Percentiles rank a stretch among this genome's conserved stretches.
These are phyloP conservation scores for Diaporthe ampelina DNA, from an alignment of 2,329 filamentous ascomycete species.

Conservation along the genomic window DNA sequence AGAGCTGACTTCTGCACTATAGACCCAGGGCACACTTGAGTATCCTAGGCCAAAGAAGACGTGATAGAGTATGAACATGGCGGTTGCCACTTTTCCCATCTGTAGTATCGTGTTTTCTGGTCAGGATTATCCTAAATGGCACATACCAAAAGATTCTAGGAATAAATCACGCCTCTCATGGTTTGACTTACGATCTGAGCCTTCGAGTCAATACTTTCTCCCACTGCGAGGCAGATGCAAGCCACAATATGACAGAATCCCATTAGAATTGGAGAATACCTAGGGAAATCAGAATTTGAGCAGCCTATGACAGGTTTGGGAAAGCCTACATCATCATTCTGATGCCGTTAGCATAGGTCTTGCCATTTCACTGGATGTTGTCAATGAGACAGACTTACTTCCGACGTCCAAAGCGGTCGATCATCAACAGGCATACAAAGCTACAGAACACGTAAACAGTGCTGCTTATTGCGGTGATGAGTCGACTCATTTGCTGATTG, in stretches of 20 bases:
- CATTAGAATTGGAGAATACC: conserved; percentile 51
- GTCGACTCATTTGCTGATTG: conserved; percentile 56
- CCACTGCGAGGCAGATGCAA: conserved; percentile 45
- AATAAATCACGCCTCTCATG: too few relatives aligned
- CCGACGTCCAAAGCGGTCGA: conserved; percentile 56
- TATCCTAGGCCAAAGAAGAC: conserved; percentile 58
- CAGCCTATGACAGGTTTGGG: rapidly evolving
- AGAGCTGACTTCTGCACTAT: conserved; percentile 58
- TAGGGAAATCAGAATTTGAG: not conserved
- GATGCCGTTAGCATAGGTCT: not conserved
- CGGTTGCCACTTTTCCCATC: conserved; percentile 55
- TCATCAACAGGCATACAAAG: conserved; percentile 54
- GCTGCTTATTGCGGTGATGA: conserved; percentile 67
- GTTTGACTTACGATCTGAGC: conserved; percentile 44
- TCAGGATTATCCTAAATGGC: not conserved
- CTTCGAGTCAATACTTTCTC: conserved; percentile 47
- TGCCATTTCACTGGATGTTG: not conserved
- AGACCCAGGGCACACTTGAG: conserved; percentile 58
- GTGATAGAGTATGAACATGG: conserved; percentile 60
- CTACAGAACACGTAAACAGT: conserved; percentile 56
- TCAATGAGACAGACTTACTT: conserved; percentile 48
- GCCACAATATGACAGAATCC: conserved; percentile 55
- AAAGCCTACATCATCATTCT: conserved; percentile 54
- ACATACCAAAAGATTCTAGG: not conserved
- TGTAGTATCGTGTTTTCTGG: not conserved